Conservation (phyloP, 2,329 filamentous ascomycete genomes). For the Beauveria sp. region DNA sequence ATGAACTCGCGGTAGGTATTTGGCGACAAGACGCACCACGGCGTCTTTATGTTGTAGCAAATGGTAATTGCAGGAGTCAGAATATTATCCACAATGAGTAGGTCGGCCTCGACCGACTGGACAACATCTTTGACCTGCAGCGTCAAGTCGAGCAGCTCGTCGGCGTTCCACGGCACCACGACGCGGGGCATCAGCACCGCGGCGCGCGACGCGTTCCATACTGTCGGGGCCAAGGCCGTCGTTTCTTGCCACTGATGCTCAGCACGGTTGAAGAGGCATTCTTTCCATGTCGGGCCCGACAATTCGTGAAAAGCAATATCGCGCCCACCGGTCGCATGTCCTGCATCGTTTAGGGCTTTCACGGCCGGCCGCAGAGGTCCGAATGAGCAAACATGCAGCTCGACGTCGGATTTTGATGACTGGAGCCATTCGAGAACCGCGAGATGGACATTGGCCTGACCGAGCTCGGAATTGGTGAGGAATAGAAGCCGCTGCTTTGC, state of each 20-base stretch:
- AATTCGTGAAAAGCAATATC: conserved; percentile 8
- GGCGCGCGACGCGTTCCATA: background rate
- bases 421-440: conserved; percentile 16
- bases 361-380: background rate
- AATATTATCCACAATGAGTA: conserved; percentile 12
- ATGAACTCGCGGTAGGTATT: conserved; percentile 13
- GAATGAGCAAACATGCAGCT: conserved; percentile 15
- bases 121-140: background rate
- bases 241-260: background rate
- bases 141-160: conserved; percentile 6
- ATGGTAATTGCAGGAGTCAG: conserved; percentile 11
- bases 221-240: background rate
- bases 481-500: conserved; percentile 13
- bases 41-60: background rate
- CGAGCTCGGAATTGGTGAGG: conserved; percentile 17
- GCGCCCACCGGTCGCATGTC: background rate
- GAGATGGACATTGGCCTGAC: conserved; percentile 20
- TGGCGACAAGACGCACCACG: conserved; percentile 12
- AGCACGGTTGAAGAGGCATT: conserved; percentile 7
- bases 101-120: conserved; percentile 1
- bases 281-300: background rate
- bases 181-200: conserved; percentile 5
- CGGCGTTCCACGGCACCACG: conserved; percentile 4
- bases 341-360: background rate
- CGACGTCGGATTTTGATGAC: conserved; percentile 1